Base-by-base conservation (phyloP, 805 yeast genomes). In the Myxozyma vanderwaltii region DNA sequence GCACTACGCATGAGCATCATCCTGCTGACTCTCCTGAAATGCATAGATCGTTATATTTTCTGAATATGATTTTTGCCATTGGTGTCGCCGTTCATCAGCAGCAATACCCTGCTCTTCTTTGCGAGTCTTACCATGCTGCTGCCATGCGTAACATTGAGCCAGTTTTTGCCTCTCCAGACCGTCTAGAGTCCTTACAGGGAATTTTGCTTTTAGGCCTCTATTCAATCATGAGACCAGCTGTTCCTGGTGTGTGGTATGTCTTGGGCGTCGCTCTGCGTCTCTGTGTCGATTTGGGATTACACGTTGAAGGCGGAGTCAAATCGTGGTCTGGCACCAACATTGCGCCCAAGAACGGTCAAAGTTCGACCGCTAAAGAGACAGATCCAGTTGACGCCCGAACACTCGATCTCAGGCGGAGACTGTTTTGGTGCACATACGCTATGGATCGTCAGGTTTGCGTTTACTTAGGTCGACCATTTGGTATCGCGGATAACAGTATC, bases 221-320 rank as follows among this genome's bases (percentile, higher is more conserved):
- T 69, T 83, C 95, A 0, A 78, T 86, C 35, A 89, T 91, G 96
- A 79, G 96, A 58, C 97, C 97, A 0, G 85, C 92, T 0, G 82
- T 82, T 13, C 96, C 96, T 0, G 94, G 96, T 2, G 89, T 89
- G n/a, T 91, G 97, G 97, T 89, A 89, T 70, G 83, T 88, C 3
- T 75, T 89, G 63, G 96, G 96, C 0, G 82, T 89, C 1, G 91
- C 92, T 0, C 72, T 89, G 51, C 78, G 97, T 61, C 72, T 89
- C 51, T 85, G 92, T 66, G 89, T 90, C 29, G 97, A 91, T 72
- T 72, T 91, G 60, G 96, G 96, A 1, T 76, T 91, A 6, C 97
- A 91, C 71, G 82, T 84, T 38, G 96, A 90, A 67, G 70, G 71
- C 21, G 74, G 67, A 12, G 61, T 62, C 27, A 65, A 63, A 39